Base-by-base conservation (phyloP, 495 filamentous ascomycete genomes). In the Cenococcum geophilum region DNA sequence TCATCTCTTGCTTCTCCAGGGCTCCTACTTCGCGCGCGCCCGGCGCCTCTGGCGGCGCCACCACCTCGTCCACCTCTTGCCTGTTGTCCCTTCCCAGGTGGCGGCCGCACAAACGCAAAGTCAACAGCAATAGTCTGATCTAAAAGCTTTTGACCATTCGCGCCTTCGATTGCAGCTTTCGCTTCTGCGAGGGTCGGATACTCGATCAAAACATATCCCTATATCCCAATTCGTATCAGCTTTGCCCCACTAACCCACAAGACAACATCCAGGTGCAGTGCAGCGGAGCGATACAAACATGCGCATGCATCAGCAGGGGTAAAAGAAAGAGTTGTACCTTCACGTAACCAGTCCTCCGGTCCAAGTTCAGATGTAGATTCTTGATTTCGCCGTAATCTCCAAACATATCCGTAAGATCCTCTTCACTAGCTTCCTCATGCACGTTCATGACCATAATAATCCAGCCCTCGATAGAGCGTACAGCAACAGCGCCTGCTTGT, bases 381-480 rank as follows among this genome's bases (percentile, higher is more conserved):
- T 96, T 95, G 71, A 99, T 96, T 75, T 96, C 91, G 61, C 95
- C 95, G 71, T 85, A 96, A 68, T 99, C 95, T 55, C 87, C 90
- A 75, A 99, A 99, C 67, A 89, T 80, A 71, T 99, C 95, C 57
- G 87, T 91, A 32, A 99, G 75, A 63, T 96, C 91, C 75, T 99
- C 95, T 77, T 99, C 95, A 68, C 86, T 89, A 18, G 95, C 90
- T 76, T 99, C 95, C 72, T 97, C 95, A 74, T 99, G 93, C 43
- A 97, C 90, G 73, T 97, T 97, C 20, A 92, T 96, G 61, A 87
- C 91, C 60, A 97, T 86, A 64, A 99, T 80, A 75, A 99, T 97
- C 95, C 95, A 99, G 65, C 95, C 95, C 74, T 99, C 95, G 72
- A 99, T 97, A 63, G 89, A 95, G 73, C 95, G 90, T 55, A 99